These are phyloP conservation scores for Pestalotiopsis sp. DNA, from an alignment of 2,329 filamentous ascomycete species.

Conservation along the genomic window DNA sequence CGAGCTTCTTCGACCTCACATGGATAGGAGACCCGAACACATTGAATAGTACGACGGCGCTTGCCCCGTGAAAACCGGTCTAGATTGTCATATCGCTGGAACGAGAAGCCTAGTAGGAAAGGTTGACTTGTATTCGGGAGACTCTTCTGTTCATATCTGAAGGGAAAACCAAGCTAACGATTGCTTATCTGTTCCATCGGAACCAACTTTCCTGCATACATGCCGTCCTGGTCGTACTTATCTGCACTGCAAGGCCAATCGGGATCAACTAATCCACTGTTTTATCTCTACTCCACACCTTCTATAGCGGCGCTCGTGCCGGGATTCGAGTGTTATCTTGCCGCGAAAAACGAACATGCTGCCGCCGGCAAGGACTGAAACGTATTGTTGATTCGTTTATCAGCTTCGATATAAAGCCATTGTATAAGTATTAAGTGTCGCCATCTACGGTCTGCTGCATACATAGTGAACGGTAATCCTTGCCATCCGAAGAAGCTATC, in stretches of 20 bases:
- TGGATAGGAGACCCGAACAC: slow-evolving; percentile 3
- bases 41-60: background rate
- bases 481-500: background rate
- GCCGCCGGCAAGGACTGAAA: background rate
- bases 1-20: slow-evolving; percentile 2
- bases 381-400: background rate
- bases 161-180: background rate
- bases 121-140: background rate
- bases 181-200: background rate
- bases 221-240: background rate
- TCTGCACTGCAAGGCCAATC: background rate
- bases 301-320: background rate
- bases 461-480: background rate
- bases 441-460: background rate
- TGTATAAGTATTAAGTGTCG: background rate
- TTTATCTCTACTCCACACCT: slow-evolving; percentile 1
- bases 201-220: background rate
- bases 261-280: background rate
- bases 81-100: background rate
- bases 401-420: background rate
- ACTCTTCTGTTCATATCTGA: background rate
- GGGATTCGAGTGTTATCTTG: background rate
- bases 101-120: background rate
- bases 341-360: background rate
- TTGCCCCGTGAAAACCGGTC: background rate